Evolutionary conservation across 441 rosid species (phyloP).

Genomic region (Aleurites moluccanus): DNA sequence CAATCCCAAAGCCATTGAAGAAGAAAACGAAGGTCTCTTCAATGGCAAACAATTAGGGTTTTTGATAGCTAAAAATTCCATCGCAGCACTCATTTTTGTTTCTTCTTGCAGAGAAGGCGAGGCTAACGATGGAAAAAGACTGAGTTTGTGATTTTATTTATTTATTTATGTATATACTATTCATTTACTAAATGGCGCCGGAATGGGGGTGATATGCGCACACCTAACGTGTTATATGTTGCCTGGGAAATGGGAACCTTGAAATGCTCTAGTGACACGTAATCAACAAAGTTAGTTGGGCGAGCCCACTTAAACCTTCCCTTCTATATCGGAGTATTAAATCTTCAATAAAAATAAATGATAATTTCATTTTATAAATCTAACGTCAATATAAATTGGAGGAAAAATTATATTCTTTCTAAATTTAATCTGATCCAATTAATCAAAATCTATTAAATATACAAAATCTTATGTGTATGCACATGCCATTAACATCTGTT

Average conservation of each 20-base stretch:
- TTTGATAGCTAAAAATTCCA: slow-evolving; percentile 43
- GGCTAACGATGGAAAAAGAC: not conserved
- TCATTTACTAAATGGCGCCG: not conserved
- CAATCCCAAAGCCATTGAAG: slow-evolving; percentile 27
- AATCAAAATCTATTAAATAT: no score
- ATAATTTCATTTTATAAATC: no score
- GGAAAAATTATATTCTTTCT: no score
- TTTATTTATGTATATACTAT: no score
- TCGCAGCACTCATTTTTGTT: slow-evolving; percentile 22
- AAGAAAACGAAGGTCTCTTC: slow-evolving; percentile 28
- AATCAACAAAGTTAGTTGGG: not conserved
- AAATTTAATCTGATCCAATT: no score
- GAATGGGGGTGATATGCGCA: not conserved
- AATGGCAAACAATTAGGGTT: slow-evolving; percentile 34
- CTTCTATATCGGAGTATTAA: no score
- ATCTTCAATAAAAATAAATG: no score
- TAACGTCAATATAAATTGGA: no score
- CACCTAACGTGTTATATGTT: not conserved
- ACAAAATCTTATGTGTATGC: no score
- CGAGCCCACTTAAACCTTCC: not conserved
- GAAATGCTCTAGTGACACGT: not conserved
- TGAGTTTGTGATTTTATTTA: not conserved
- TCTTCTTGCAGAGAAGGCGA: not conserved
- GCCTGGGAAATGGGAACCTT: not conserved
- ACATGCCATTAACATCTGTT: no score